A percentile compares a stretch with the other conserved stretches of the same genome.
These are phyloP conservation scores for Suhomyces emberorum DNA, from an alignment of 805 yeast species.

Conservation along the genomic window DNA sequence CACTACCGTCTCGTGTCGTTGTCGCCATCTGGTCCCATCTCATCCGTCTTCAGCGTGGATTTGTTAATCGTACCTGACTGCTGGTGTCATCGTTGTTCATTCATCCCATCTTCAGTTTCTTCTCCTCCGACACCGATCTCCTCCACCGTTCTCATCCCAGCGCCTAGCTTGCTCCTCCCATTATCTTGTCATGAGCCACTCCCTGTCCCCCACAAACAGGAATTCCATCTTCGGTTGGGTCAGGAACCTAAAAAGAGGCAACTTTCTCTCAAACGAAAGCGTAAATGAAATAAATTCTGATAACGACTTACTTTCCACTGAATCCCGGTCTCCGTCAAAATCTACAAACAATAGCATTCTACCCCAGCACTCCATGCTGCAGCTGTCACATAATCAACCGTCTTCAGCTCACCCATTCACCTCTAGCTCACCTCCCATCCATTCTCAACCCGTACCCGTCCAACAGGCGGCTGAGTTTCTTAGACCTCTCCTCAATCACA, in stretches of 20 bases:
- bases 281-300: slow-evolving; percentile 29
- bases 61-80: no score
- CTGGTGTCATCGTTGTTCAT: no score
- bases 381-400: background rate
- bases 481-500: slow-evolving; percentile 49
- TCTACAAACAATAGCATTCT: slow-evolving; percentile 3
- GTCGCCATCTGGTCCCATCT: no score
- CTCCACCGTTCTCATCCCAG: background rate
- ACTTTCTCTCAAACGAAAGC: slow-evolving; percentile 35
- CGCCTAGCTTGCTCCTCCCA: background rate
- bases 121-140: background rate
- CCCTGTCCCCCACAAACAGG: slow-evolving; percentile 37
- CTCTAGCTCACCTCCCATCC: slow-evolving; percentile 7
- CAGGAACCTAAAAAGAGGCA: slow-evolving; percentile 38
- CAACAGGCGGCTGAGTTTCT: slow-evolving; percentile 22
- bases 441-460: slow-evolving; percentile 4
- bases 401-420: slow-evolving; percentile 4
- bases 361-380: background rate
- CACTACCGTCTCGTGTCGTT: no score
- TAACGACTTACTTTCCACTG: slow-evolving; percentile 16
- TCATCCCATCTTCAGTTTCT: background rate
- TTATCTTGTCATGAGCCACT: slow-evolving; percentile 43
- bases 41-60: no score
- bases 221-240: slow-evolving; percentile 45
- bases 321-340: slow-evolving; percentile 14